Conservation (phyloP, 1,284 basidiomycete species). For the Ganoderma boninense region DNA sequence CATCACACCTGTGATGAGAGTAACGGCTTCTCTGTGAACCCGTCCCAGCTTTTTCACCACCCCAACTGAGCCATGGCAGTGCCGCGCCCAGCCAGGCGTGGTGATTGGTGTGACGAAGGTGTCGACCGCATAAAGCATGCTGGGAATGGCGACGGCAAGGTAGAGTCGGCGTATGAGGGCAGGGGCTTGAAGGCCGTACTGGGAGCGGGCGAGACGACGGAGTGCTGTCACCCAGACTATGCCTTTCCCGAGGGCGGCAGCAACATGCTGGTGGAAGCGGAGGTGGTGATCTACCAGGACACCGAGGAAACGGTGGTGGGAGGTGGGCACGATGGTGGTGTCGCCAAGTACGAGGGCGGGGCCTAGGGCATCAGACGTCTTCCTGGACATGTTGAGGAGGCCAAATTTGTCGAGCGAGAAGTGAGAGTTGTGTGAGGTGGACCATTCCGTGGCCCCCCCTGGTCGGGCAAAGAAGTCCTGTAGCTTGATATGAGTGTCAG, state of each 20-base stretch:
- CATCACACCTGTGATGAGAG: conserved; percentile 46
- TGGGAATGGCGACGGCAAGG: conserved; percentile 41
- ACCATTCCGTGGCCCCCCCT: too few species aligned
- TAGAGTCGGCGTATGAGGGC: conserved; percentile 31
- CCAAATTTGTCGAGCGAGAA: background rate
- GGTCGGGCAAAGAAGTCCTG: too few species aligned
- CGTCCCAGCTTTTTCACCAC: conserved; percentile 23
- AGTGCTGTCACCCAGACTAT: conserved; percentile 32
- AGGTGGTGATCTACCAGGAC: conserved; percentile 47
- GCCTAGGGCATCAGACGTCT: conserved; percentile 16
- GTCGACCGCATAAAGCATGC: conserved; percentile 47
- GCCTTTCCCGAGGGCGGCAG: conserved; percentile 43
- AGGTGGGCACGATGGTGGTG: conserved; percentile 21
- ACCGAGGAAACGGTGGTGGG: conserved; percentile 44
- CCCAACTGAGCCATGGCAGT: conserved; percentile 24
- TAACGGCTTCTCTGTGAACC: conserved; percentile 44
- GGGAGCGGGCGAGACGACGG: conserved; percentile 32
- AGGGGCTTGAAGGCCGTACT: conserved; percentile 12
- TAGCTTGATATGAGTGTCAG: too few species aligned
- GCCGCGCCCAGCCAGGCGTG: conserved; percentile 14
- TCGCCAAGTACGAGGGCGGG: conserved; percentile 19
- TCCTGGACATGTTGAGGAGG: conserved; percentile 25
- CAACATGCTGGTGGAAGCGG: conserved; percentile 42
- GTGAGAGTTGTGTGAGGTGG: too few species aligned
- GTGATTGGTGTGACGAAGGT: conserved; percentile 43